These are phyloP conservation scores for Geotrichum candidum DNA, from an alignment of 1,139 yeast species.

Conservation along the genomic window DNA sequence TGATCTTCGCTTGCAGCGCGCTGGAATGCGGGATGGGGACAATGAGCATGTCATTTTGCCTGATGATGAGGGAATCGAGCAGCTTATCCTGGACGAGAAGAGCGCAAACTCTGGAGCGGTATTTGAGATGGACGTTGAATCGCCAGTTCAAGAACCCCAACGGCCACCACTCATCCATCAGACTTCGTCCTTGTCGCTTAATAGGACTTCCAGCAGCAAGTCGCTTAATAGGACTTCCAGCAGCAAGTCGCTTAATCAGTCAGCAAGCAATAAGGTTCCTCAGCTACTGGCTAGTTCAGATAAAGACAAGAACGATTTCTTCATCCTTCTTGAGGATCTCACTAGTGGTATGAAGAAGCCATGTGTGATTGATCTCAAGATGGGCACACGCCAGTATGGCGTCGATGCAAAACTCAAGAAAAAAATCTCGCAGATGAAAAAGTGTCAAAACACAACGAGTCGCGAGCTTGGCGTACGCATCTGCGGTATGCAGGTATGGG, in stretches of 20 bases:
- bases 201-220: constrained; percentile 8
- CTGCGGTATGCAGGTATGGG: constrained; percentile 93
- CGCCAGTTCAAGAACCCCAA: constrained; percentile 3
- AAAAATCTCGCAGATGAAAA: constrained; percentile 70
- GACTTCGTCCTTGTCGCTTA: constrained; percentile 1
- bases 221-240: constrained; percentile 5
- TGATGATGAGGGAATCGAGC: constrained; percentile 9
- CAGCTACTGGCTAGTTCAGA: constrained; percentile 18
- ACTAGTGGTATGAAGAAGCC: constrained; percentile 79
- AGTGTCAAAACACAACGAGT: constrained; percentile 79
- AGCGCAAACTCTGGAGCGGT: constrained; percentile 20
- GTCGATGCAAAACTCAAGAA: constrained; percentile 74
- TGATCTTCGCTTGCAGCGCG: constrained; percentile 13
- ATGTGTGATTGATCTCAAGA: constrained; percentile 88
- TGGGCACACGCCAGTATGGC: constrained; percentile 99
- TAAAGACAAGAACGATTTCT: constrained; percentile 56
- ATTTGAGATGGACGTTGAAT: constrained; percentile 27
- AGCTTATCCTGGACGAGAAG: constrained; percentile 4
- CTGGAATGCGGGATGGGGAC: constrained; percentile 11
- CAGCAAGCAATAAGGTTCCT: not conserved
- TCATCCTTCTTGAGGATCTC: constrained; percentile 84
- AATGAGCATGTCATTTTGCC: constrained; percentile 7
- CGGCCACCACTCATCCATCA: constrained; percentile 1
- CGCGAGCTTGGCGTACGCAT: constrained; percentile 80
- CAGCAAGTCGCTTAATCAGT: constrained; percentile 3